Evolutionary conservation across 129 eudicot genomes (phyloP).

Genomic region (Solidago caesia): DNA sequence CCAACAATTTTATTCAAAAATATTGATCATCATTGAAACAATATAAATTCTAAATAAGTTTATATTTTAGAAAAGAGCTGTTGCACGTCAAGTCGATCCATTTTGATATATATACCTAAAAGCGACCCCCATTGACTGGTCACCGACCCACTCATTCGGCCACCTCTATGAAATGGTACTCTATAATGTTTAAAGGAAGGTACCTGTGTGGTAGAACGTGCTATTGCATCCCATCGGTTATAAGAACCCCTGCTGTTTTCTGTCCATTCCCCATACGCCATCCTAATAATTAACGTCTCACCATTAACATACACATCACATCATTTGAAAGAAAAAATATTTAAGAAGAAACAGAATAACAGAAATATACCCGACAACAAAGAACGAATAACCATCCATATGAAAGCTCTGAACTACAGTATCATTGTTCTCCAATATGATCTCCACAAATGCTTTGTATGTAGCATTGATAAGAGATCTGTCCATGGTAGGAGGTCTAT

Average conservation of each 20-base stretch:
- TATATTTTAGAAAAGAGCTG: not conserved
- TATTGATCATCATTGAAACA: no score
- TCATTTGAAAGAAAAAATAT: not conserved
- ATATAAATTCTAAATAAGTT: not conserved
- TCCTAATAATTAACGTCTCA: slow-evolving; percentile 36
- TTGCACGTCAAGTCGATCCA: not conserved
- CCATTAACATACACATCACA: not conserved
- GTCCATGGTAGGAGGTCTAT: slow-evolving; percentile 60
- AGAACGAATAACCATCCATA: slow-evolving; percentile 91
- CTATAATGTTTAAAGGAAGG: not conserved
- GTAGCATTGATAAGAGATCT: slow-evolving; percentile 81
- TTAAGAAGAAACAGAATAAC: not conserved
- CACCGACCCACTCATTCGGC: not conserved
- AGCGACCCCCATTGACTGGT: not conserved
- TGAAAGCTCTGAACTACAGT: slow-evolving; percentile 85
- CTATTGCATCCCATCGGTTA: slow-evolving; percentile 90
- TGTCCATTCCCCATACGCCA: slow-evolving; percentile 95
- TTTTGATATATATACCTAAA: not conserved
- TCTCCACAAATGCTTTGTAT: slow-evolving; percentile 79
- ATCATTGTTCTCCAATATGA: slow-evolving; percentile 83
- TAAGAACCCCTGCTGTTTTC: slow-evolving; percentile 69
- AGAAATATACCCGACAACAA: slow-evolving; percentile 82
- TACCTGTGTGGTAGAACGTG: slow-evolving; percentile 86
- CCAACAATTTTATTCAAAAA: no score
- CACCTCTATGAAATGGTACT: not conserved